A percentile compares a stretch with the other conserved stretches of the same genome.
Conservation (phyloP, 2,329 filamentous ascomycete genomes). For the Phyllosticta citriasiana region DNA sequence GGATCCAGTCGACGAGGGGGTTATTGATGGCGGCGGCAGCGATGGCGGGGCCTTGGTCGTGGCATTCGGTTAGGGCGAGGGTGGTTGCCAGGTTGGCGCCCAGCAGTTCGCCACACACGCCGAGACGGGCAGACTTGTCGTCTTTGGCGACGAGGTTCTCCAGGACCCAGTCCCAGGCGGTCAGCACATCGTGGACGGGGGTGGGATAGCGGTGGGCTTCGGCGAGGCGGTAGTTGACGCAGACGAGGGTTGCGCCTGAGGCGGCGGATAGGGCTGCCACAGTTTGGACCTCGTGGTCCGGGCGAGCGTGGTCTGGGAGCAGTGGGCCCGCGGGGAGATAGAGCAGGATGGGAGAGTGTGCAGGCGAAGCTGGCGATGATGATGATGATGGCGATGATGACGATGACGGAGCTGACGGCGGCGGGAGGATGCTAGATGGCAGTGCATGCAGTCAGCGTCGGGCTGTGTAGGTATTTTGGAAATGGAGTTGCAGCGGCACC, state of each 20-base stretch:
- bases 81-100: slow-evolving; percentile 39
- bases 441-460: not conserved
- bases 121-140: slow-evolving; percentile 10
- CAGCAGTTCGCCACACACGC: slow-evolving; percentile 33
- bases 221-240: slow-evolving; percentile 36
- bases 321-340: slow-evolving; percentile 36
- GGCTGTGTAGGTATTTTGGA: not conserved
- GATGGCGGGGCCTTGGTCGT: slow-evolving; percentile 29
- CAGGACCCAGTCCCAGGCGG: slow-evolving; percentile 39
- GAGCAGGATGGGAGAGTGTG: slow-evolving; percentile 24
- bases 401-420: not conserved
- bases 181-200: slow-evolving; percentile 38
- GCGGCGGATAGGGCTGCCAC: slow-evolving; percentile 26
- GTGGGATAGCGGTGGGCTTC: slow-evolving; percentile 30
- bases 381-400: no score
- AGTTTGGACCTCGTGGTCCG: slow-evolving; percentile 20
- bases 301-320: not conserved
- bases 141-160: slow-evolving; percentile 24
- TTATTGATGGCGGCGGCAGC: slow-evolving; percentile 37
- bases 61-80: slow-evolving; percentile 42
- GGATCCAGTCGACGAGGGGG: slow-evolving; percentile 40
- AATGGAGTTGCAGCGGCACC: not conserved
- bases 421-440: slow-evolving; percentile 4
- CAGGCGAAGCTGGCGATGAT: not conserved
- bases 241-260: slow-evolving; percentile 31